Percentiles rank a stretch among this genome's conserved stretches.
Evolutionary conservation across 345 rosid genomes (phyloP).

Genomic region (Eucalyptus marginata): DNA sequence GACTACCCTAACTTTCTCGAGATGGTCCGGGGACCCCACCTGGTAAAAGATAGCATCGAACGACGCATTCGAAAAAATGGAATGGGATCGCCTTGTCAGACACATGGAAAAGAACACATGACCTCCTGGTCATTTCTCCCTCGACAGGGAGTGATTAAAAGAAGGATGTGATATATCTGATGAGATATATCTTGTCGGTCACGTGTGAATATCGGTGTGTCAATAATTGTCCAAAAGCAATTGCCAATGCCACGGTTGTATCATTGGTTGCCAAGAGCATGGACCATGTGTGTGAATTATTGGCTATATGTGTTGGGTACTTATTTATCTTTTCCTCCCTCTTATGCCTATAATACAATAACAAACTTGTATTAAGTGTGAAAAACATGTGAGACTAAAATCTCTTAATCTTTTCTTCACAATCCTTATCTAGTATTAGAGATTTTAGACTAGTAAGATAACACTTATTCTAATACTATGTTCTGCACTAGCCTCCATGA

Average conservation of each 20-base stretch:
- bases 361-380: neutral
- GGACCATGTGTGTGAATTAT: neutral
- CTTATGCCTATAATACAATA: neutral
- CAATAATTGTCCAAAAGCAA: neutral
- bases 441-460: neutral
- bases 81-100: neutral
- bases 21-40: neutral
- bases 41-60: neutral
- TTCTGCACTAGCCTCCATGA: neutral
- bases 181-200: neutral
- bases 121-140: neutral
- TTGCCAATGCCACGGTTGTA: neutral
- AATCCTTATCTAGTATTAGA: neutral
- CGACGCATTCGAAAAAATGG: neutral
- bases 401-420: neutral
- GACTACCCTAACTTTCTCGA: neutral
- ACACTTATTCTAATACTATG: neutral
- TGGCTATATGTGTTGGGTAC: neutral
- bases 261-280: neutral
- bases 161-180: neutral
- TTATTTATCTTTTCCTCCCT: neutral
- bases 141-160: neutral
- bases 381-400: neutral
- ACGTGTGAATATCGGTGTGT: neutral
- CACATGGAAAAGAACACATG: neutral